phyloP scores from a whole-genome alignment of 1,284 basidiomycete genomes.

The Sanghuangporus baumii region DNA sequence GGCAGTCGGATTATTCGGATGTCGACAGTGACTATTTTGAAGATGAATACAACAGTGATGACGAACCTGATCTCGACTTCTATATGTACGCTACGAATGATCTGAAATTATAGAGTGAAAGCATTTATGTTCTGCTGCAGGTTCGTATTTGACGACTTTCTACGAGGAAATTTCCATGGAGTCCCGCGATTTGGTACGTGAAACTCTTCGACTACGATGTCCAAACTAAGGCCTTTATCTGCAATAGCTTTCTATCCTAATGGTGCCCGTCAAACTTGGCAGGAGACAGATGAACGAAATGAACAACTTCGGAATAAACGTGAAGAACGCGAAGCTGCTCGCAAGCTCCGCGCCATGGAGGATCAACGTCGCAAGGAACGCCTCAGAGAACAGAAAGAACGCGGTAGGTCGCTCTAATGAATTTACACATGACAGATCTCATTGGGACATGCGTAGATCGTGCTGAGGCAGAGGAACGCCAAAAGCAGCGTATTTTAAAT shows the following conservation, averaged over 20 bases:
- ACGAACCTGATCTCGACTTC: constrained; percentile 32
- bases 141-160: constrained; percentile 42
- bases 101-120: constrained; percentile 7
- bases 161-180: constrained; percentile 3
- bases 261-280: constrained; percentile 17
- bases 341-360: constrained; percentile 43
- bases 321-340: constrained; percentile 49
- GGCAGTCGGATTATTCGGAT: constrained; percentile 25
- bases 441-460: constrained; percentile 33
- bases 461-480: constrained; percentile 48
- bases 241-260: neutral
- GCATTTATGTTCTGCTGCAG: constrained; percentile 24
- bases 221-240: constrained; percentile 15
- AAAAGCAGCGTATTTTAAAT: constrained; percentile 44
- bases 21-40: constrained; percentile 28
- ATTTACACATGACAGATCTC: constrained; percentile 10
- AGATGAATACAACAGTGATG: constrained; percentile 13
- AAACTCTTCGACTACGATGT: neutral
- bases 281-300: constrained; percentile 46
- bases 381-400: constrained; percentile 43
- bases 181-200: neutral
- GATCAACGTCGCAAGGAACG: constrained; percentile 40
- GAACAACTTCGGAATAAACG: constrained; percentile 43
- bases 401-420: constrained; percentile 34
- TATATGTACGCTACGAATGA: constrained; percentile 34